These are phyloP conservation scores for Trichopus zeylanicus DNA, from an alignment of 116 monocot species.

Conservation along the genomic window DNA sequence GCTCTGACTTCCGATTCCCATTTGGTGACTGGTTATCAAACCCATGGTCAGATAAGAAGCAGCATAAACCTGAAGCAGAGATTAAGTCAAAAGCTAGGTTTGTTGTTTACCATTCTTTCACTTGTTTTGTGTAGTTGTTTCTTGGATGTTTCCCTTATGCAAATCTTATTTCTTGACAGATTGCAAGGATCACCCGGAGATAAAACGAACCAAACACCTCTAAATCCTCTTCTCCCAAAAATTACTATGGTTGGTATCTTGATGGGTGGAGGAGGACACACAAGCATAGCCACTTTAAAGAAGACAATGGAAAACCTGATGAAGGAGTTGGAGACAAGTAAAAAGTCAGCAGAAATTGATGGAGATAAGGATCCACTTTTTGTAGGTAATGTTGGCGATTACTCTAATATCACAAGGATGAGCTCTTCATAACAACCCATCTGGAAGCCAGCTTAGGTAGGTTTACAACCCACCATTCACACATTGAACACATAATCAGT, in stretches of 20 bases:
- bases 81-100: slow-evolving; percentile 18
- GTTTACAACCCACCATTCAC: neutral
- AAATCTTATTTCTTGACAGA: neutral
- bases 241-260: slow-evolving; percentile 95
- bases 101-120: neutral
- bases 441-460: neutral
- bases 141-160: neutral
- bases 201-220: slow-evolving; percentile 13
- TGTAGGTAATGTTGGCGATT: slow-evolving; percentile 88
- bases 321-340: slow-evolving; percentile 48
- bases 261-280: slow-evolving; percentile 40
- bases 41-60: slow-evolving; percentile 36
- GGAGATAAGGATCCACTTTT: slow-evolving; percentile 78
- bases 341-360: slow-evolving; percentile 7
- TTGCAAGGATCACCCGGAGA: neutral
- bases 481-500: neutral
- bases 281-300: slow-evolving; percentile 64
- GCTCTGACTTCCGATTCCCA: slow-evolving; percentile 35
- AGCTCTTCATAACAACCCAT: slow-evolving; percentile 4
- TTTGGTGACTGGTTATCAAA: slow-evolving; percentile 56
- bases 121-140: neutral
- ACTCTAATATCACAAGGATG: slow-evolving; percentile 47
- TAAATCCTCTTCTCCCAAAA: slow-evolving; percentile 76
- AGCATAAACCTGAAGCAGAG: slow-evolving; percentile 5
- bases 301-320: slow-evolving; percentile 77